phyloP scores from a whole-genome alignment of 345 rosid species.

The Xanthoceras sorbifolium region DNA sequence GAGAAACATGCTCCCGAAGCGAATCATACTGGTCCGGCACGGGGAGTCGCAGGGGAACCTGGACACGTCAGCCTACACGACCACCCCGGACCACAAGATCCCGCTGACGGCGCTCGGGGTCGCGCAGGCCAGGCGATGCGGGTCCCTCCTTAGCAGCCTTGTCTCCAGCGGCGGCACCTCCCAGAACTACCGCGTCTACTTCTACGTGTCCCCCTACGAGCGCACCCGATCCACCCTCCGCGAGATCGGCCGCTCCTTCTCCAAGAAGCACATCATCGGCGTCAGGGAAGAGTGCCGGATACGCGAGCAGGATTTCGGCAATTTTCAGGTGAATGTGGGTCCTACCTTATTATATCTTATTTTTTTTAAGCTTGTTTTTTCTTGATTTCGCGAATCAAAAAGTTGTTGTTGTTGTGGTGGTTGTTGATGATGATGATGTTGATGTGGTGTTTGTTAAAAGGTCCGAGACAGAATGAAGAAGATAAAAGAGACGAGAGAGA shows the following conservation, averaged over 20 bases:
- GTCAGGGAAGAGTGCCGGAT: slow-evolving; percentile 93
- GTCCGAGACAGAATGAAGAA: slow-evolving; percentile 75
- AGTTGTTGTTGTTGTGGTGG: not conserved
- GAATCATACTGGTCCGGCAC: slow-evolving; percentile 91
- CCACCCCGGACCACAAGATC: slow-evolving; percentile 89
- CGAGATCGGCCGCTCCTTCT: slow-evolving; percentile 86
- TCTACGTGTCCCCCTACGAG: slow-evolving; percentile 93
- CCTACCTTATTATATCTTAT: not conserved
- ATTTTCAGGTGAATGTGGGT: slow-evolving; percentile 55
- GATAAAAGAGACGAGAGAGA: slow-evolving; percentile 68
- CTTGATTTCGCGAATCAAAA: no score
- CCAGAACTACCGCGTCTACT: slow-evolving; percentile 68
- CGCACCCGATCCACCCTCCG: slow-evolving; percentile 88
- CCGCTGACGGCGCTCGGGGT: slow-evolving; percentile 61
- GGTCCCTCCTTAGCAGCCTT: slow-evolving; percentile 49
- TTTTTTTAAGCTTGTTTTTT: no score
- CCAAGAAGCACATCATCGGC: slow-evolving; percentile 71
- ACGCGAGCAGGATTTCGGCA: slow-evolving; percentile 96
- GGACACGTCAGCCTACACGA: slow-evolving; percentile 71
- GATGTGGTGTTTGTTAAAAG: not conserved
- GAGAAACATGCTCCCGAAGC: slow-evolving; percentile 59
- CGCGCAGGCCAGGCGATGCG: slow-evolving; percentile 65
- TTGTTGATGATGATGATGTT: no score
- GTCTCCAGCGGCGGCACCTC: slow-evolving; percentile 36
- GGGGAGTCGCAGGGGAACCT: slow-evolving; percentile 95